phyloP scores from a whole-genome alignment of 306 rosid species.

The Pyrus bretschneideri region DNA sequence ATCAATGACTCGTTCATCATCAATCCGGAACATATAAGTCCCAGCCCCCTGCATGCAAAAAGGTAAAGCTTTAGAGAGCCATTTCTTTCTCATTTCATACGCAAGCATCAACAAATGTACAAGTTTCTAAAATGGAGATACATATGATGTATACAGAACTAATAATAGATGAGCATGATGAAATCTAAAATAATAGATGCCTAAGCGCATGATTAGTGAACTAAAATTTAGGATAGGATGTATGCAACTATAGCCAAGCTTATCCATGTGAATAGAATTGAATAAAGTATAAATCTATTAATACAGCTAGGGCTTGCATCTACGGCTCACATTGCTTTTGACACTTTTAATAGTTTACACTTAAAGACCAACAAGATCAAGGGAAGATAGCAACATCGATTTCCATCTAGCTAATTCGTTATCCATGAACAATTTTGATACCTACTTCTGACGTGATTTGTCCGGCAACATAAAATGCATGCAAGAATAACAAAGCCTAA shows the following conservation, averaged over 20 bases:
- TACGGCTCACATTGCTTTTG: neutral
- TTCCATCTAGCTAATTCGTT: neutral
- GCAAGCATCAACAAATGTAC: neutral
- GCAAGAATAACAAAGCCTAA: conserved; percentile 9
- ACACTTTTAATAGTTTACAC: neutral
- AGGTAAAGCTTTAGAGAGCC: conserved; percentile 9
- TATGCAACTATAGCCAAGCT: neutral
- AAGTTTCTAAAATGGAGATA: neutral
- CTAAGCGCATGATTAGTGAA: neutral
- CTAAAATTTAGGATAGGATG: neutral
- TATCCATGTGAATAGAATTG: neutral
- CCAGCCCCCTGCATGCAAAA: conserved; percentile 89
- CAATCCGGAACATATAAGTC: conserved; percentile 94
- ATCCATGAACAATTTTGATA: neutral
- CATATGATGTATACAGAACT: neutral
- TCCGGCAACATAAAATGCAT: neutral
- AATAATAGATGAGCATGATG: neutral
- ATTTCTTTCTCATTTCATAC: neutral
- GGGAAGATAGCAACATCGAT: neutral
- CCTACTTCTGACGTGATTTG: neutral
- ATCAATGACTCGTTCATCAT: conserved; percentile 93
- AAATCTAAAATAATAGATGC: neutral
- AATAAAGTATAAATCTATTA: neutral
- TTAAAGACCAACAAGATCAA: neutral
- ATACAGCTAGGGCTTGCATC: neutral